Evolutionary conservation across 805 yeast genomes (phyloP).

Genomic region (Metschnikowia baotianmanensis): DNA sequence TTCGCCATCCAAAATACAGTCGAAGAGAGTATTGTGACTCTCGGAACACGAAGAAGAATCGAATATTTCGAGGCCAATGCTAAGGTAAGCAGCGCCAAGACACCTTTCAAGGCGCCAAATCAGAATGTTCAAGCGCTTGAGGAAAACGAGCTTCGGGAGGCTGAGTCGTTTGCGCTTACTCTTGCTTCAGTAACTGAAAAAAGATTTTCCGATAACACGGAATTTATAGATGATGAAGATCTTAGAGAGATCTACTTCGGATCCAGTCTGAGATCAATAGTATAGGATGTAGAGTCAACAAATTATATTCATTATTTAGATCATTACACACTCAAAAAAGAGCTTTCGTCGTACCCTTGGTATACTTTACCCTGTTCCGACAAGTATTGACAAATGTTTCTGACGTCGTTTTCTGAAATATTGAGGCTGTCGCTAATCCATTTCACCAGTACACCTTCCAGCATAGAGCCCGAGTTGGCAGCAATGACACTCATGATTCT

Average conservation of each 20-base stretch:
- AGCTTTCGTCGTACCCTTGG: constrained; percentile 65
- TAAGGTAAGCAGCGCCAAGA: constrained; percentile 6
- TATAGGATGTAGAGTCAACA: not conserved
- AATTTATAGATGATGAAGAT: no score
- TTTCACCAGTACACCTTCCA: constrained; percentile 72
- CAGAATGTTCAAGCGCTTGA: constrained; percentile 3
- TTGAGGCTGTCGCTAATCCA: constrained; percentile 57
- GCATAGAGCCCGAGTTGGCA: constrained; percentile 55
- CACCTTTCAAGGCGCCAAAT: not conserved
- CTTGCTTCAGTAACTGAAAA: constrained; percentile 8
- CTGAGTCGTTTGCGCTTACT: constrained; percentile 20
- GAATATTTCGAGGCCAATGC: constrained; percentile 30
- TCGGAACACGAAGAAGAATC: constrained; percentile 61
- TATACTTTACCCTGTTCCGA: constrained; percentile 69
- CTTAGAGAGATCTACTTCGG: no score
- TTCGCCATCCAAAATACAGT: constrained; percentile 81
- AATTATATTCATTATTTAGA: no score
- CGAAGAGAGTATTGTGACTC: constrained; percentile 79
- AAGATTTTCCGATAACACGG: constrained; percentile 9
- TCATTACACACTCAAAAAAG: constrained; percentile 38
- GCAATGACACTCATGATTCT: constrained; percentile 47
- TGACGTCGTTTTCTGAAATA: constrained; percentile 48
- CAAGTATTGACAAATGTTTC: constrained; percentile 49
- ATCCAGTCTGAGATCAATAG: no score
- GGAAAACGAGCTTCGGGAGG: constrained; percentile 17